phyloP scores from a whole-genome alignment of 176 grass and related monocot species.

The Cenchrus americanus region DNA sequence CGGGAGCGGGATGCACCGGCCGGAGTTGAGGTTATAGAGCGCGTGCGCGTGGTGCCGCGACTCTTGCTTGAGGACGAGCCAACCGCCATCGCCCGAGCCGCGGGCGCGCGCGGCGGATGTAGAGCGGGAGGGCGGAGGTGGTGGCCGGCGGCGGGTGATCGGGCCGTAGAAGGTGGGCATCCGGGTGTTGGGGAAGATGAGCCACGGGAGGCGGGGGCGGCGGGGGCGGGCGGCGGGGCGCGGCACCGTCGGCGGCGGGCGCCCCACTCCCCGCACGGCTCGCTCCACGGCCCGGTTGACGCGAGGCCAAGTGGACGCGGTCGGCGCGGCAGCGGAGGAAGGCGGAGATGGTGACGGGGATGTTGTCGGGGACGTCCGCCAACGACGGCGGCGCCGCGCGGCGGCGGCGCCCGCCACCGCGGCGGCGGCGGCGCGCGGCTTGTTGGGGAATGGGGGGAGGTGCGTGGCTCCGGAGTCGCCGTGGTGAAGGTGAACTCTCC shows the following conservation, averaged over 20 bases:
- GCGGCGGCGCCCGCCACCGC: no score
- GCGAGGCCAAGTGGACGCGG: slow-evolving; percentile 41
- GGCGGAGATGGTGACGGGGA: slow-evolving; percentile 36
- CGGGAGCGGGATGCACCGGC: slow-evolving; percentile 18
- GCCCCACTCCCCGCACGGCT: slow-evolving; percentile 1
- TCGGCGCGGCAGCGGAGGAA: slow-evolving; percentile 38
- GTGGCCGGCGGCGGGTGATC: neutral
- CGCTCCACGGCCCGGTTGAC: slow-evolving; percentile 1
- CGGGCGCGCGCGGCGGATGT: slow-evolving; percentile 42
- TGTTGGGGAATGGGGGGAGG: neutral
- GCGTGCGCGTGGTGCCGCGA: neutral
- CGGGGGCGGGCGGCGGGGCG: no score
- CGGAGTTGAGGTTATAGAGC: slow-evolving; percentile 46
- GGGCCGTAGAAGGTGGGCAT: slow-evolving; percentile 44
- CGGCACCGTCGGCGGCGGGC: no score
- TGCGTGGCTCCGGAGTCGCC: neutral
- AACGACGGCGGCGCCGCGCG: neutral
- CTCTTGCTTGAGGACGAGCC: slow-evolving; percentile 42
- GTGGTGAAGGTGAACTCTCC: no score
- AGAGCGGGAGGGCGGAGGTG: slow-evolving; percentile 32
- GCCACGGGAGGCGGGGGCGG: slow-evolving; percentile 38
- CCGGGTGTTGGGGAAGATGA: slow-evolving; percentile 46
- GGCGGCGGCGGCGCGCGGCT: no score
- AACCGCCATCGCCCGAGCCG: slow-evolving; percentile 42
- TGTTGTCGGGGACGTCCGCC: slow-evolving; percentile 32